A percentile compares a stretch with the other conserved stretches of the same genome.
These are phyloP conservation scores for Alternaria burnsii DNA, from an alignment of 2,329 filamentous ascomycete species.

Conservation along the genomic window DNA sequence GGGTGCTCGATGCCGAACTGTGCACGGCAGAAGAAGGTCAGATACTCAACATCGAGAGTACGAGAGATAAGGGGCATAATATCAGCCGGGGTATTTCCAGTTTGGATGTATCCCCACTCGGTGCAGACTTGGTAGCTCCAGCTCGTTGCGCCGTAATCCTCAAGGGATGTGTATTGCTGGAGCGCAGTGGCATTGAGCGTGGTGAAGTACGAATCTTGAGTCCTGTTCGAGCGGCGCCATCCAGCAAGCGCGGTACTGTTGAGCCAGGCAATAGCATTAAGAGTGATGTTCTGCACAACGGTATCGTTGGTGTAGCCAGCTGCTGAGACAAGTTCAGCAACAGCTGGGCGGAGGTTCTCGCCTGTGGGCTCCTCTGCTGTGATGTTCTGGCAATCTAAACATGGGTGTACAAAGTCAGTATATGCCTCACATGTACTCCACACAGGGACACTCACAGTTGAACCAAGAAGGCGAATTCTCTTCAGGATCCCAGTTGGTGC, in stretches of 20 bases:
- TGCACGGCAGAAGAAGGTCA: conserved; percentile 68
- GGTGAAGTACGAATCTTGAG: conserved; percentile 63
- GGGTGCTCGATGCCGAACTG: conserved; percentile 74
- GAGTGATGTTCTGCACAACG: conserved; percentile 58
- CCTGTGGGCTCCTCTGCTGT: conserved; percentile 53
- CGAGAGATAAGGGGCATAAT: conserved; percentile 77
- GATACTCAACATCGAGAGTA: conserved; percentile 70
- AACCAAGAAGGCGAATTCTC: conserved; percentile 59
- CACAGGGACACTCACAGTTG: conserved; percentile 21
- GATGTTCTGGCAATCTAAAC: conserved; percentile 62
- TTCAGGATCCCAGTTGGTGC: conserved; percentile 65
- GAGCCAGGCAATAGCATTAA: conserved; percentile 67
- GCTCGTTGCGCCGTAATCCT: conserved; percentile 39
- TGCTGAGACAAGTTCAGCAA: conserved; percentile 56
- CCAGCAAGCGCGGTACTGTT: conserved; percentile 54
- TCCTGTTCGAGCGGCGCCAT: conserved; percentile 46
- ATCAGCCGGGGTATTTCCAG: conserved; percentile 71
- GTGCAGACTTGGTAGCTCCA: conserved; percentile 66
- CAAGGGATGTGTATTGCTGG: conserved; percentile 25
- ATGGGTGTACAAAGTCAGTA: neutral
- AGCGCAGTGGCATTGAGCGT: conserved; percentile 55
- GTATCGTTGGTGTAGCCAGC: conserved; percentile 58
- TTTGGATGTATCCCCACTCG: conserved; percentile 79
- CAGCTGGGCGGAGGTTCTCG: conserved; percentile 49
- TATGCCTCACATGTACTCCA: neutral